Evolutionary conservation across 2,329 filamentous ascomycete species (phyloP), one percentile per base, ranked within the genome.

Genomic region (Cordyceps cateniannulata): DNA sequence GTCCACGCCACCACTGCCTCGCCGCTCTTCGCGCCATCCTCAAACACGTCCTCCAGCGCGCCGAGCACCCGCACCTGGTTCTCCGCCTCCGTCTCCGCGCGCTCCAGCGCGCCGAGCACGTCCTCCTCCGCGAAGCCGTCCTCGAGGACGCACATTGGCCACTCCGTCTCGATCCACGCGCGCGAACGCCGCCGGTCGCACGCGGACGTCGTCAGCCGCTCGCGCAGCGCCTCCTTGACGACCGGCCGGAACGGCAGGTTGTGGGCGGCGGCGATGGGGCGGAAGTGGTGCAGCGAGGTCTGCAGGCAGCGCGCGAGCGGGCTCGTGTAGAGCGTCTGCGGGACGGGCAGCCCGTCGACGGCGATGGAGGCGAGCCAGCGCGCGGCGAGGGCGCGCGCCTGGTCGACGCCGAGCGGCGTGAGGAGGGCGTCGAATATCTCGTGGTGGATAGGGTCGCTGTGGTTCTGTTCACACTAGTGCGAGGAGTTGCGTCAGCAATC

Each of bases 181-280:
- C 74, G 75, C 8, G 73, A 69, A 54, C 78, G 78, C 18, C 85
- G 76, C 18, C 81, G 77, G 68, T 88, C 84, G 68, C 85, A 88
- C 0, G 84, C 87, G 68, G 87, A 85, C 59, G 80, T 75, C 9
- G 81, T 84, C 61, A 85, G 77, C 2, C 81, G 79, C 69, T 88
- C 85, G 22, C 85, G 76, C 16, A 87, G 73, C 5, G 79, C 68
- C 62, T 87, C 85, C 67, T 85, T 86, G 66, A 88, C 71, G 1
- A 77, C 71, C 0, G 83, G 83, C 6, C 69, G 71, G 63, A 84
- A 84, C 0, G 74, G 72, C 12, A 65, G 67, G 69, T 44, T 79
- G 64, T 60, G 73, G 54, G 65, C 62, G 14, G 65, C 60, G 59
- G 71, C 65, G 7, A 85, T 69, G 1, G 74, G 75, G 0, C 68